Evolutionary conservation across 768 basidiomycete species (phyloP), one percentile per base, ranked within the genome.

Genomic region (Tricholoma terreum): DNA sequence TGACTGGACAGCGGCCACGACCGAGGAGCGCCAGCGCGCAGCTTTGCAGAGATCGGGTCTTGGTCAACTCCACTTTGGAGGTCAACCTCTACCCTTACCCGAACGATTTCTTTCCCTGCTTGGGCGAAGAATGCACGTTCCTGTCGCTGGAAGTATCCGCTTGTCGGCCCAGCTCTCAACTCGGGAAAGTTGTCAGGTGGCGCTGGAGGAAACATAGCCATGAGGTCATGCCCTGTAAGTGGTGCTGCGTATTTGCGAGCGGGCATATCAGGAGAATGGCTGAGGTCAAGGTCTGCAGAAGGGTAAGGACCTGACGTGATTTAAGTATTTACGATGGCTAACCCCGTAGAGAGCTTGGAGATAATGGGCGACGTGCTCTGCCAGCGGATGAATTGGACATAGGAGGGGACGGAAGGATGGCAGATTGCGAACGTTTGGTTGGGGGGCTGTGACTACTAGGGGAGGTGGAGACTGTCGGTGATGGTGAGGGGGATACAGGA

Each of bases 71-170:
- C 73, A 60, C 73, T 74, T 54, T 62, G 64, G 36, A 85, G 69
- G 69, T 89, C 88, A 54, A 89, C 77, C 67, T 90, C 88, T 38
- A 89, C 80, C 22, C 85, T 80, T 27, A 89, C 85, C 24, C 88
- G 84, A 40, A 90, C 83, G 62, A 90, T 88, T 69, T 90, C 89
- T 58, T 82, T 85, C 21, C 88, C 89, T 0, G 86, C 86, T 63
- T 88, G 84, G 1, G 88, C 87, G 61, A 92, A 92, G 70, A 89
- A 92, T 7, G 85, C 86, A 55, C 89, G 86, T 63, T 92, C 89
- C 69, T 92, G 86, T 0, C 82, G 77, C 60, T 84, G 81, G 68
- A 92, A 92, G 68, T 81, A 90, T 27, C 84, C 82, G 50, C 84
- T 85, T 0, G 90, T 90, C 3, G 87, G 83, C 0, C 85, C 84